phyloP scores from a whole-genome alignment of 2,329 filamentous ascomycete genomes.

The Dothideomycetidae sp. region DNA sequence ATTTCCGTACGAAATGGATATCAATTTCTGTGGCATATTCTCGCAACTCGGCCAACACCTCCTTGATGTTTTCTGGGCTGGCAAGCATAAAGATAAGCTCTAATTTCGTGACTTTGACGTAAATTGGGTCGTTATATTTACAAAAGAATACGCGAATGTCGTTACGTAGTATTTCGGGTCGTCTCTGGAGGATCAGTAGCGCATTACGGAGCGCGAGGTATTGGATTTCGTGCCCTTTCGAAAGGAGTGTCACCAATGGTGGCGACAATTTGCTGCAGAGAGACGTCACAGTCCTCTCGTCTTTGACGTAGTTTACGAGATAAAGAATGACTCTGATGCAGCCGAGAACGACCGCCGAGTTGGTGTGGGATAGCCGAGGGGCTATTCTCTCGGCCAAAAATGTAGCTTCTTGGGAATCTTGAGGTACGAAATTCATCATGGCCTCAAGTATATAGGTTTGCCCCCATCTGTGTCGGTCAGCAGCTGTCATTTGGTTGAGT shows the following conservation, averaged over 20 bases:
- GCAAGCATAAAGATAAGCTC: conserved; percentile 99
- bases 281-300: conserved; percentile 73
- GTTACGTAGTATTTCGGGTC: conserved; percentile 85
- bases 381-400: conserved; percentile 86
- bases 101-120: conserved; percentile 97
- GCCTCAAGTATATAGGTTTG: conserved; percentile 98
- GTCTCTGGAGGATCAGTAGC: conserved; percentile 77
- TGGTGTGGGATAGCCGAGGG: conserved; percentile 90
- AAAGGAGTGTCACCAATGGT: conserved; percentile 82
- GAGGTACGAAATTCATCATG: conserved; percentile 92
- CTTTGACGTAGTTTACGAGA: conserved; percentile 95
- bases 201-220: conserved; percentile 91
- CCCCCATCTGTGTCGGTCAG: conserved; percentile 57
- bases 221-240: conserved; percentile 96
- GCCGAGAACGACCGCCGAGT: conserved; percentile 89
- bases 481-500: too few relatives aligned
- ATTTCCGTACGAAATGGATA: conserved; percentile 95
- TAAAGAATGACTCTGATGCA: conserved; percentile 95
- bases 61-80: conserved; percentile 85
- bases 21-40: conserved; percentile 95
- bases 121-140: conserved; percentile 99
- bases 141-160: conserved; percentile 99
- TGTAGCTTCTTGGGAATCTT: conserved; percentile 75
- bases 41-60: conserved; percentile 82
- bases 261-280: conserved; percentile 89